Evolutionary conservation across 768 basidiomycete species (phyloP), one percentile per base, ranked within the genome.

Genomic region (Inosperma sp.): DNA sequence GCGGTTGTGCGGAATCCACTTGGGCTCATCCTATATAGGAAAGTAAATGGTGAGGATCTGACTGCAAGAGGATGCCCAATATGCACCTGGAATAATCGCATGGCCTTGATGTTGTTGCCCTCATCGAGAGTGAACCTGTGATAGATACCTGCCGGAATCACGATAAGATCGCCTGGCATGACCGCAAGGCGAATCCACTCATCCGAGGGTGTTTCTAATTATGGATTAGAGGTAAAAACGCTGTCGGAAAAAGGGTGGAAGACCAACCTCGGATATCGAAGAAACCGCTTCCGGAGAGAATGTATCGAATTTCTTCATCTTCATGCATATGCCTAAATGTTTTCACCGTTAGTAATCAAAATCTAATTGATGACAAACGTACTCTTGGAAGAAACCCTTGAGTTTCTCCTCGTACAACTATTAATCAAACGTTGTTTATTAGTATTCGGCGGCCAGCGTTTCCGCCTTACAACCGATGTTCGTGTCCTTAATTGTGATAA

Each of bases 231-330:
- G 10, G 16, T 4, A 39, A 27, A 19, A 22, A 23, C 26, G 49
- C 21, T 7, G 21, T 25, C 6, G 16, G n/a, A 22, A 40, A 13
- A 31, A 10, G 22, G 12, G 2, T 13, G 17, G 27, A 19, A 13
- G 21, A 59, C 82, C 49, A 56, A 89, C 89, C 89, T 52, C 93
- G 79, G 33, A 97, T 80, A 59, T 97, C 94, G 63, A 96, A 97
- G 75, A 83, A 98, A 0, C 92, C 93, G 30, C 80, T 82, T n/a
- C 94, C 94, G 1, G 78, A 74, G 33, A 92, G 75, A 58, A 94
- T 82, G 60, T 89, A 97, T 7, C 93, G 77, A 61, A 94, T 95
- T 68, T 97, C 93, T 62, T 97, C 93, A 60, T 96, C 93, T 66
- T 96, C 92, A 59, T 96, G 94, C 75, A 97, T 79, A 60, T 96